Evolutionary conservation across 805 yeast species (phyloP).

Genomic region (Zygosaccharomyces pseudorouxii): DNA sequence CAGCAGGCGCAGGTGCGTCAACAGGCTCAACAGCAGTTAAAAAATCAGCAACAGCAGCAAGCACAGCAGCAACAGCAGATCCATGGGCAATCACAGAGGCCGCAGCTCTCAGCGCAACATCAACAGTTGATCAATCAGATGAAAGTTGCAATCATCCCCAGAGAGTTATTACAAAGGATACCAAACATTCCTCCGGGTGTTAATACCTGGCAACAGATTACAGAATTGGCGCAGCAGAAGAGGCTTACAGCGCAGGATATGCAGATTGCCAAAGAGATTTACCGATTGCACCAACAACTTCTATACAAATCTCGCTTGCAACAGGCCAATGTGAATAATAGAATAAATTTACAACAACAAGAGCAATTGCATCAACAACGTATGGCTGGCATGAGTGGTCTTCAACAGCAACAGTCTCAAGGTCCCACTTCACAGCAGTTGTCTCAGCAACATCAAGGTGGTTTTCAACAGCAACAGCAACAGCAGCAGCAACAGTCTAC

Average conservation of each 20-base stretch:
- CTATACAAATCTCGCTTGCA: constrained; percentile 46
- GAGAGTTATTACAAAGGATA: constrained; percentile 54
- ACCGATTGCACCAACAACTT: constrained; percentile 60
- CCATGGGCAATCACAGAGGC: constrained; percentile 15
- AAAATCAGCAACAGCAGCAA: constrained; percentile 28
- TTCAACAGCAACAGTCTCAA: constrained; percentile 18
- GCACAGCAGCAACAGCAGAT: constrained; percentile 26
- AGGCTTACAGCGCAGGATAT: constrained; percentile 54
- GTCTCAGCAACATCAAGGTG: constrained; percentile 24
- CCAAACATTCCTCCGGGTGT: constrained; percentile 76
- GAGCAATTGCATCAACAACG: constrained; percentile 26
- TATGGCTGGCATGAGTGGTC: constrained; percentile 5
- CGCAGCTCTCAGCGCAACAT: constrained; percentile 30
- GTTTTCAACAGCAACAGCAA: constrained; percentile 20
- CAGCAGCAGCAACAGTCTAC: constrained; percentile 11
- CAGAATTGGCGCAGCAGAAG: constrained; percentile 55
- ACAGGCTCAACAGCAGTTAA: constrained; percentile 45
- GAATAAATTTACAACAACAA: constrained; percentile 29
- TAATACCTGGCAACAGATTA: constrained; percentile 76
- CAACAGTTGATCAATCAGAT: constrained; percentile 45
- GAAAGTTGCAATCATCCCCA: constrained; percentile 69
- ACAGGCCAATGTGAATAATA: constrained; percentile 40
- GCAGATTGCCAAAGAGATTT: constrained; percentile 59
- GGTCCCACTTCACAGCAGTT: constrained; percentile 16
- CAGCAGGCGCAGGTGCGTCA: constrained; percentile 52